Evolutionary conservation across 2,329 filamentous ascomycete species (phyloP).

Genomic region (Sclerotinia sclerotiorum): DNA sequence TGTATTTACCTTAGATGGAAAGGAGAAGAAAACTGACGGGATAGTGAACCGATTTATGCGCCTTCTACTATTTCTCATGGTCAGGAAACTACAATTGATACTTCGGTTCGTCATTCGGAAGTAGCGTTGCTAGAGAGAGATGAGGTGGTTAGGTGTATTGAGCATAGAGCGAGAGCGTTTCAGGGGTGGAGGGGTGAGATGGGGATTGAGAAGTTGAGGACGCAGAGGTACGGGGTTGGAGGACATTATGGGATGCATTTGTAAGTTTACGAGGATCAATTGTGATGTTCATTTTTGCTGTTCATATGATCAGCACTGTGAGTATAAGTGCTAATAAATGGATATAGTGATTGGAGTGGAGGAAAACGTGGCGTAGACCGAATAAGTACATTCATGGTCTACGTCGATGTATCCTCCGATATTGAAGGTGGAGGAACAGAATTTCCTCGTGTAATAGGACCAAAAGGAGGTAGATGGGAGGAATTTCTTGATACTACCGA

Average conservation of each 20-base stretch:
- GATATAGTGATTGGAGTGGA: conserved; percentile 60
- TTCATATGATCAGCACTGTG: not conserved
- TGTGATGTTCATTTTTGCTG: too few relatives aligned
- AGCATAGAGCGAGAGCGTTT: conserved; percentile 56
- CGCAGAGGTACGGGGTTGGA: conserved; percentile 58
- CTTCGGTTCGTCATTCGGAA: conserved; percentile 53
- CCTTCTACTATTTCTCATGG: conserved; percentile 56
- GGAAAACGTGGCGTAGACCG: conserved; percentile 45
- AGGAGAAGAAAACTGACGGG: not conserved
- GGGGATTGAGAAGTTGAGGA: conserved; percentile 61
- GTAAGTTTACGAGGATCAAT: not conserved
- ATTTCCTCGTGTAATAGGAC: conserved; percentile 52
- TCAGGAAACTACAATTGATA: conserved; percentile 48
- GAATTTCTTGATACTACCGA: conserved; percentile 54
- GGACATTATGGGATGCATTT: conserved; percentile 51
- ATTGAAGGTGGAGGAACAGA: conserved; percentile 60
- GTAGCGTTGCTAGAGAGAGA: conserved; percentile 49
- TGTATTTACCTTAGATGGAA: not conserved
- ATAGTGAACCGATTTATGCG: conserved; percentile 50
- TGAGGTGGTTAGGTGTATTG: conserved; percentile 55
- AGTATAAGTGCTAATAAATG: conserved; percentile 32
- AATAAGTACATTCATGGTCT: conserved; percentile 62
- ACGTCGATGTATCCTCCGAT: conserved; percentile 45
- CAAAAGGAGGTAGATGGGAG: conserved; percentile 51
- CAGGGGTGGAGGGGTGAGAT: conserved; percentile 60